Conservation (phyloP, 2,329 filamentous ascomycete species). For the Trichoderma endophyticum region DNA sequence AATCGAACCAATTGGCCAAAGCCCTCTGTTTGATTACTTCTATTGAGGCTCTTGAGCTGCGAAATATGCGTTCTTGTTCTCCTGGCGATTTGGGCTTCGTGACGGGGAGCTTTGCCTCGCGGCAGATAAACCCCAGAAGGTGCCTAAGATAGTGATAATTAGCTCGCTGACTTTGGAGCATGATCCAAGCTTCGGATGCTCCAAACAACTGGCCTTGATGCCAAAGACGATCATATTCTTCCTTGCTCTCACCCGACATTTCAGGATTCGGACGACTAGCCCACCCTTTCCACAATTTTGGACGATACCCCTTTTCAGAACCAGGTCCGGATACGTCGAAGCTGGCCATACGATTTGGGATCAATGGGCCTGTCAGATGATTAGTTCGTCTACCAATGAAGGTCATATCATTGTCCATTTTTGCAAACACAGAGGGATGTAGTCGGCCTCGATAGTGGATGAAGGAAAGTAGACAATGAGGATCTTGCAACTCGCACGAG, state of each 20-base stretch:
- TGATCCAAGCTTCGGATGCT: neutral
- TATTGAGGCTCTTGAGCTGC: neutral
- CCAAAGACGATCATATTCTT: neutral
- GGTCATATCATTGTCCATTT: constrained; percentile 21
- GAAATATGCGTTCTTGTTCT: neutral
- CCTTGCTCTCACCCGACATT: neutral
- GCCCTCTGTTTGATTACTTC: neutral
- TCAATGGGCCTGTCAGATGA: constrained; percentile 22
- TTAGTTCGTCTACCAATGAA: constrained; percentile 21
- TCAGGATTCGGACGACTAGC: neutral
- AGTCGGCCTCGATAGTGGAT: constrained; percentile 24
- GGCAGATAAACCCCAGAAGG: neutral
- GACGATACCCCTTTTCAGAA: neutral
- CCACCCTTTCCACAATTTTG: neutral
- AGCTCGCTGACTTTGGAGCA: neutral
- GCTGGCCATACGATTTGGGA: neutral
- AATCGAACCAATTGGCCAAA: neutral
- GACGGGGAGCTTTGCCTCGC: neutral
- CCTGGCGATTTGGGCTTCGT: neutral
- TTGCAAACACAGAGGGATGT: constrained; percentile 15
- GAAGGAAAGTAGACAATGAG: constrained; percentile 23
- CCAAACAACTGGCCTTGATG: neutral
- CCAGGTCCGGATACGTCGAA: constrained; percentile 2
- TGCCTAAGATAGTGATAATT: neutral
- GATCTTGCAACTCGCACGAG: constrained; percentile 20